A percentile compares a stretch with the other conserved stretches of the same genome.
phyloP scores from a whole-genome alignment of 768 basidiomycete genomes.

The Mycena alexandri region DNA sequence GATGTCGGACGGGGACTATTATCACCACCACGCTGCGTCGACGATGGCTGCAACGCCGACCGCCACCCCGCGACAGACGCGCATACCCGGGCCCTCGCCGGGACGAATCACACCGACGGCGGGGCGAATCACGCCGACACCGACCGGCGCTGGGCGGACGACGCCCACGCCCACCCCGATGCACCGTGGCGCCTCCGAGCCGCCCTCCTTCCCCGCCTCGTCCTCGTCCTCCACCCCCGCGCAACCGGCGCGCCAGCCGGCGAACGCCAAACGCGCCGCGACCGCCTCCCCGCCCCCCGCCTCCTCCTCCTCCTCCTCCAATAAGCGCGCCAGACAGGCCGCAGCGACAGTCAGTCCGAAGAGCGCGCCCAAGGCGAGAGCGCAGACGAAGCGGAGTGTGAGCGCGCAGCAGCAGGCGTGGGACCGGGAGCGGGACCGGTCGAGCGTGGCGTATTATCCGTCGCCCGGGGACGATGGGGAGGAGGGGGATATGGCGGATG shows the following conservation, averaged over 20 bases:
- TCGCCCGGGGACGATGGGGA: conserved; percentile 64
- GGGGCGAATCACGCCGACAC: no score
- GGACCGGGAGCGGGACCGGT: conserved; percentile 54
- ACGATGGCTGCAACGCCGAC: conserved; percentile 16
- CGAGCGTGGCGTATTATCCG: conserved; percentile 79
- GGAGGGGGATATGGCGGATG: conserved; percentile 69
- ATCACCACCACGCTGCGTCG: conserved; percentile 43
- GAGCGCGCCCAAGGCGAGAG: conserved; percentile 49
- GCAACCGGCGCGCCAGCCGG: conserved; percentile 44
- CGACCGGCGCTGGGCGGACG: conserved; percentile 25
- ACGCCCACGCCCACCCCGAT: conserved; percentile 47
- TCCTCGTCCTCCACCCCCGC: conserved; percentile 49
- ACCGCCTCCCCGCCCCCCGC: conserved; percentile 41
- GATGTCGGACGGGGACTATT: conserved; percentile 57
- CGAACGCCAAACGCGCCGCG: conserved; percentile 42
- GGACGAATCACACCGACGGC: no score
- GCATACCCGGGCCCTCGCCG: no score
- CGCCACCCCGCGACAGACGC: conserved; percentile 2
- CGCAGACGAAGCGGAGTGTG: conserved; percentile 40
- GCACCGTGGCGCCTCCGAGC: conserved; percentile 54
- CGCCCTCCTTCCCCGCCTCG: conserved; percentile 50
- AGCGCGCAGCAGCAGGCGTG: no score
- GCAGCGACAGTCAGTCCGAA: conserved; percentile 50
- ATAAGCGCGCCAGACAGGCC: conserved; percentile 56
- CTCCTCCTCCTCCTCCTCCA: conserved; percentile 44